Evolutionary conservation across 176 grass and related monocot species (phyloP).

Genomic region (Triticum turgidum): DNA sequence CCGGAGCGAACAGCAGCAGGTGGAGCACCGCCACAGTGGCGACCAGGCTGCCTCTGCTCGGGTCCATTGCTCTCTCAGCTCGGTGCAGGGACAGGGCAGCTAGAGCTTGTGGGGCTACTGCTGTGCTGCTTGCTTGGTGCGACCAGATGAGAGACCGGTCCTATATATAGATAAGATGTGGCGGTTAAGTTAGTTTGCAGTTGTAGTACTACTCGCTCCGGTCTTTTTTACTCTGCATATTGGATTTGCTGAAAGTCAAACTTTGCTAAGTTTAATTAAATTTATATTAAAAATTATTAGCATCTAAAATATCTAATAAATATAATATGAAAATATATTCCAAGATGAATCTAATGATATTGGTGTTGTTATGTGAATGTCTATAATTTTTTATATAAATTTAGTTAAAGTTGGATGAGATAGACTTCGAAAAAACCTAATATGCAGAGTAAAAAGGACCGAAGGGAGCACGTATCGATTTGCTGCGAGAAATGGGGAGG

Average conservation of each 20-base stretch:
- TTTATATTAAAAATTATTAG: too few relatives aligned
- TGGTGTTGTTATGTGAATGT: too few relatives aligned
- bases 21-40: neutral
- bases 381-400: too few relatives aligned
- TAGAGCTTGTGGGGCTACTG: neutral
- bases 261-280: too few relatives aligned
- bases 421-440: too few relatives aligned
- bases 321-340: too few relatives aligned
- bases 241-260: too few relatives aligned
- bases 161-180: slow-evolving; percentile 8
- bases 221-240: too few relatives aligned
- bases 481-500: slow-evolving; percentile 30
- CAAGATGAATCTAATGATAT: too few relatives aligned
- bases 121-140: neutral
- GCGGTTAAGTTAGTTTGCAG: slow-evolving; percentile 35
- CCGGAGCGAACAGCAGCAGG: slow-evolving; percentile 32
- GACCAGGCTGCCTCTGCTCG: neutral
- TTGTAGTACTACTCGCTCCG: neutral
- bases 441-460: too few relatives aligned
- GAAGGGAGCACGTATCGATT: neutral
- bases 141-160: neutral
- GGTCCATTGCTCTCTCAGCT: slow-evolving; percentile 19
- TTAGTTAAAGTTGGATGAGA: too few relatives aligned
- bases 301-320: too few relatives aligned
- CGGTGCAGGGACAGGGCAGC: neutral